phyloP scores from a whole-genome alignment of 2,329 filamentous ascomycete species.

The Penicillium sp. region DNA sequence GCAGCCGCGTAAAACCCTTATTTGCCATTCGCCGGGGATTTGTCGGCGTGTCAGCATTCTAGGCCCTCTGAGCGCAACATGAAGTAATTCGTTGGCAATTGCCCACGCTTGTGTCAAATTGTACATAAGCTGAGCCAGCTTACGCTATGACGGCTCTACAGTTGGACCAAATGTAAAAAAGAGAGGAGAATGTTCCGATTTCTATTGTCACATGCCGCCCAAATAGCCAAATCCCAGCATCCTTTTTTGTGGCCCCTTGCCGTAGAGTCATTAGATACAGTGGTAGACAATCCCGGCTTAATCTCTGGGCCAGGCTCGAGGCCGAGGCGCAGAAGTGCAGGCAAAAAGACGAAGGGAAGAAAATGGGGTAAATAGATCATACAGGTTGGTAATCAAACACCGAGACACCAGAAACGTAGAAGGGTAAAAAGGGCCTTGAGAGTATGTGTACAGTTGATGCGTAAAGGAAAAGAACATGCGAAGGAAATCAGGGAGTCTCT shows the following conservation, averaged over 20 bases:
- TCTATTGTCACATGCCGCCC: conserved; percentile 40
- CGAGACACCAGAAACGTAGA: conserved; percentile 34
- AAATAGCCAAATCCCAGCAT: conserved; percentile 30
- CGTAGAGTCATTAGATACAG: conserved; percentile 44
- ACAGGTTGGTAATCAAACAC: conserved; percentile 33
- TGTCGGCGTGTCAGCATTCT: neutral
- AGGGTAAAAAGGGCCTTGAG: conserved; percentile 24
- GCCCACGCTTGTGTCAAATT: neutral
- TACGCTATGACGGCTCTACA: conserved; percentile 9
- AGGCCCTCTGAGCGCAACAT: conserved; percentile 3
- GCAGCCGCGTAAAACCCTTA: conserved; percentile 6
- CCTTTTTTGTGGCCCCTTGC: conserved; percentile 37
- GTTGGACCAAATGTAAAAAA: conserved; percentile 19
- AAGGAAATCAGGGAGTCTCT: conserved; percentile 21
- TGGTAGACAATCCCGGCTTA: conserved; percentile 34
- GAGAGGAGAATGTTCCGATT: conserved; percentile 44
- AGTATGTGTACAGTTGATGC: conserved; percentile 42
- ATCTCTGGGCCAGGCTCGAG: conserved; percentile 15
- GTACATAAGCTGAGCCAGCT: neutral
- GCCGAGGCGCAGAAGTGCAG: conserved; percentile 24
- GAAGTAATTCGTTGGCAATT: neutral
- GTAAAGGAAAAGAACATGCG: conserved; percentile 26
- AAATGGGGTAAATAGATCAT: conserved; percentile 22
- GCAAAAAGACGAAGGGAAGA: conserved; percentile 22
- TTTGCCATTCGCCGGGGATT: conserved; percentile 1